Conservation (phyloP, 2,329 filamentous ascomycete species). For the Aspergillus sclerotialis region DNA sequence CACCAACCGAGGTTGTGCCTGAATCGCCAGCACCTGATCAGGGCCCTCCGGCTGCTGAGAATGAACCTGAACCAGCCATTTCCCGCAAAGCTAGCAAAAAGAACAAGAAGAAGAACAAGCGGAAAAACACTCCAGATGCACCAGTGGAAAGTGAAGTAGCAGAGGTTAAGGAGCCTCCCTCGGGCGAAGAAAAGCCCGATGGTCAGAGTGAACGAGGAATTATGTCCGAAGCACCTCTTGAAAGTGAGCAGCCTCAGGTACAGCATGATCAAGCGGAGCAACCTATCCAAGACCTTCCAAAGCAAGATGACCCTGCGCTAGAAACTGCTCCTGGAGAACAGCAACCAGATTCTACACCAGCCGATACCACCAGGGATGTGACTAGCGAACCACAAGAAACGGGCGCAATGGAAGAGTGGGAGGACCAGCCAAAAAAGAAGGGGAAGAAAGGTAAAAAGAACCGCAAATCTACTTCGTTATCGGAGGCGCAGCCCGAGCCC, state of each 20-base stretch:
- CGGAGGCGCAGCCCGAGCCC: slow-evolving; percentile 9
- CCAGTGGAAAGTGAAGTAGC: slow-evolving; percentile 3
- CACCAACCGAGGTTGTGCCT: not conserved
- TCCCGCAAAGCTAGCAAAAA: slow-evolving; percentile 13
- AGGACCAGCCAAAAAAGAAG: slow-evolving; percentile 13
- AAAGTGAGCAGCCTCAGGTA: slow-evolving; percentile 1
- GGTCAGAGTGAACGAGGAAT: slow-evolving; percentile 4
- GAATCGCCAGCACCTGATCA: not conserved
- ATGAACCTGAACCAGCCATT: slow-evolving; percentile 6
- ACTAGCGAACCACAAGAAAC: not conserved
- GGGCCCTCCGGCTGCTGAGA: not conserved
- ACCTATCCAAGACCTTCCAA: not conserved
- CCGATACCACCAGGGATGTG: slow-evolving; percentile 1
- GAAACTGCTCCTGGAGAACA: not conserved
- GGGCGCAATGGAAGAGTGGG: slow-evolving; percentile 7
- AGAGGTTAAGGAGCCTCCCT: slow-evolving; percentile 1
- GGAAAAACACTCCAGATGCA: slow-evolving; percentile 7
- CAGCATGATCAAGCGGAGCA: slow-evolving; percentile 2
- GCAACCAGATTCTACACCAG: slow-evolving; percentile 2
- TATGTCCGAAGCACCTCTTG: slow-evolving; percentile 1
- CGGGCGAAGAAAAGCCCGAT: slow-evolving; percentile 1
- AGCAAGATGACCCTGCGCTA: not conserved
- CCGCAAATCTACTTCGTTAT: slow-evolving; percentile 6
- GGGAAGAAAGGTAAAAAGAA: slow-evolving; percentile 18
- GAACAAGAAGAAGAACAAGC: slow-evolving; percentile 17